Conservation (phyloP, 768 basidiomycete genomes). For the Pholiota molesta region DNA sequence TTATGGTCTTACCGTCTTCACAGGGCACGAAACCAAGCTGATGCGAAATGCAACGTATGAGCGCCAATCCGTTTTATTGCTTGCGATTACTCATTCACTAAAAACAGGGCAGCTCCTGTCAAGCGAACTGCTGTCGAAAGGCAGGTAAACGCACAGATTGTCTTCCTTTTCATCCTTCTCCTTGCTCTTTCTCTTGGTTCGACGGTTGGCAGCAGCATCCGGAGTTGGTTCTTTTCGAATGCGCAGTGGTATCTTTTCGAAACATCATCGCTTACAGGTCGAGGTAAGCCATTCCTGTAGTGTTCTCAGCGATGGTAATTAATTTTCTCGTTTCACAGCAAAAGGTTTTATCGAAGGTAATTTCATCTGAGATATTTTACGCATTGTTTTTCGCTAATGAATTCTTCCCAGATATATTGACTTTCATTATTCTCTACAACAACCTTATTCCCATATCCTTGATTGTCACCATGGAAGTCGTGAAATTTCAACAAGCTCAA, state of each 20-base stretch:
- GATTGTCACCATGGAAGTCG: constrained; percentile 99
- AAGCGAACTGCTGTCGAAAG: constrained; percentile 95
- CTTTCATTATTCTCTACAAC: constrained; percentile 98
- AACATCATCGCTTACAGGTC: constrained; percentile 54
- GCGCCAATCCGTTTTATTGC: not conserved
- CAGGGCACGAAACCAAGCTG: constrained; percentile 97
- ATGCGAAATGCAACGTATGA: constrained; percentile 97
- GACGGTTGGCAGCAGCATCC: constrained; percentile 89
- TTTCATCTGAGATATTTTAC: constrained; percentile 12
- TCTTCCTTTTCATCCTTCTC: constrained; percentile 90
- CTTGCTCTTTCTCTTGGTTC: constrained; percentile 88
- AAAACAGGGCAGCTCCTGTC: constrained; percentile 87
- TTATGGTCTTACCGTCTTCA: constrained; percentile 92
- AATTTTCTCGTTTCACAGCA: constrained; percentile 41
- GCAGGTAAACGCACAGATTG: constrained; percentile 95
- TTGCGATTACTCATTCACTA: not conserved
- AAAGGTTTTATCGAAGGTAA: constrained; percentile 82
- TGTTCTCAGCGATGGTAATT: not conserved
- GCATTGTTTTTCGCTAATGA: constrained; percentile 4
- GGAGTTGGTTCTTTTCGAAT: constrained; percentile 86
- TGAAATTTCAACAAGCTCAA: constrained; percentile 97
- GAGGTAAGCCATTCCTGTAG: constrained; percentile 50
- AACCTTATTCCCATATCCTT: constrained; percentile 99
- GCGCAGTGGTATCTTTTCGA: constrained; percentile 92
- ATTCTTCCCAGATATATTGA: constrained; percentile 76